Evolutionary conservation across 345 rosid genomes (phyloP), one percentile per base, ranked within the genome.

Genomic region (Erysimum cheiranthoides): DNA sequence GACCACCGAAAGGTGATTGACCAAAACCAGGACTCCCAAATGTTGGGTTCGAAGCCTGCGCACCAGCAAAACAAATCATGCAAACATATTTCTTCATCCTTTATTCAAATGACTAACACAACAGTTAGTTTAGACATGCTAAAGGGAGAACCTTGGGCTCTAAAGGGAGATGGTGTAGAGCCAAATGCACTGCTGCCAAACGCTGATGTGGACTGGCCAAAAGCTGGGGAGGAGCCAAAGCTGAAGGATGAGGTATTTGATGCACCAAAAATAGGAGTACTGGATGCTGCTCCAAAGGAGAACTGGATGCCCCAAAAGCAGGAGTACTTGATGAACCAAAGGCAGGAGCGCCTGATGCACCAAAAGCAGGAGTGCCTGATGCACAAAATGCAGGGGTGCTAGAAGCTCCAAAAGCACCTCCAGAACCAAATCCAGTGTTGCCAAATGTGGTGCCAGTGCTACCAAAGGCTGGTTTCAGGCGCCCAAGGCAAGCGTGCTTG

Each of bases 151-250:
- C 86, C 84, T 81, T 86, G 97, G 32, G 92, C 82, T 68, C 93
- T 93, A 76, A 92, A 89, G 61, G 90, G 84, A 71, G 98, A 79
- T 71, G 89, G 36, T 65, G 85, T 73, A 32, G 88, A 76, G 64
- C 90, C 92, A 78, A 93, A 93, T 60, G 90, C 77, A 62, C 82
- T 88, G 83, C 90, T 87, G 60, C 90, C 88, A 87, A 96, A 93
- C 39, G 92, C 81, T 49, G 98, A 72, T 28, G 84, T 52, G 60
- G 99, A 90, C 69, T 95, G 99, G 61, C 91, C 94, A 84, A 95
- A 92, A 63, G 90, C 83, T 58, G 97, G 88, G 78, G 86, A 71
- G 4, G 97, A 85, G 51, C 89, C 85, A 79, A 90, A 95, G 81
- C 84, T 85, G 63, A 86, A 88, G 38, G 90, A 84, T 61, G 93